These are phyloP conservation scores for Chiua sp. DNA, from an alignment of 1,284 basidiomycete genomes.

Conservation along the genomic window DNA sequence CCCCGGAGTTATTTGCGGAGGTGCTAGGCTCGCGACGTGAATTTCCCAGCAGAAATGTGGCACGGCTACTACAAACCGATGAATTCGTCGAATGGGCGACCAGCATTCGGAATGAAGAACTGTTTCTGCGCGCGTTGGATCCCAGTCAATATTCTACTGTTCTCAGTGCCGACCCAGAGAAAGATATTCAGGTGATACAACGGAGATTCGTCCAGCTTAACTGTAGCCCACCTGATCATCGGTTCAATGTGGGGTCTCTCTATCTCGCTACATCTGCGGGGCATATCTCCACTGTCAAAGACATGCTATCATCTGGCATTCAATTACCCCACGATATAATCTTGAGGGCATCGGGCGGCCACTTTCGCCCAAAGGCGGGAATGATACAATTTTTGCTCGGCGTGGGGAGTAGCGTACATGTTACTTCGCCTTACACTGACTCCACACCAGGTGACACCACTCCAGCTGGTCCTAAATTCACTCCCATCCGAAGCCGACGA, in stretches of 20 bases:
- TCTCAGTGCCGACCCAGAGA: not conserved
- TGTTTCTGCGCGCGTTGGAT: not conserved
- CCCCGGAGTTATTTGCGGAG: not conserved
- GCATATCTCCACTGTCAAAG: not conserved
- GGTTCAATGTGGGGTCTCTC: not conserved
- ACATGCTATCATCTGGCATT: not conserved
- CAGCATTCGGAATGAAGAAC: not conserved
- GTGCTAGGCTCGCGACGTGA: not conserved
- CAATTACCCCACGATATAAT: not conserved
- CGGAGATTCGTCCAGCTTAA: not conserved
- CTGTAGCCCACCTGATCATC: not conserved
- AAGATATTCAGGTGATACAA: not conserved
- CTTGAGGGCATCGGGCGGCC: not conserved
- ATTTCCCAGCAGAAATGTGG: not conserved
- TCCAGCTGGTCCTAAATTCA: slow-evolving; percentile 1
- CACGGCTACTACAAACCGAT: slow-evolving; percentile 14
- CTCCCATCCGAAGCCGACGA: too few species aligned
- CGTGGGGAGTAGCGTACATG: not conserved
- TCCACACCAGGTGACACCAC: slow-evolving; percentile 7
- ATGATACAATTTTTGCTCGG: slow-evolving; percentile 9
- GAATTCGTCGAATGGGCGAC: slow-evolving; percentile 15
- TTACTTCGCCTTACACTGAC: not conserved
- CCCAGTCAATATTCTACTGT: not conserved
- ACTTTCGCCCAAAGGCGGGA: not conserved
- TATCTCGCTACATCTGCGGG: not conserved